phyloP scores from a whole-genome alignment of 2,329 filamentous ascomycete genomes.

The Venturia nashicola region DNA sequence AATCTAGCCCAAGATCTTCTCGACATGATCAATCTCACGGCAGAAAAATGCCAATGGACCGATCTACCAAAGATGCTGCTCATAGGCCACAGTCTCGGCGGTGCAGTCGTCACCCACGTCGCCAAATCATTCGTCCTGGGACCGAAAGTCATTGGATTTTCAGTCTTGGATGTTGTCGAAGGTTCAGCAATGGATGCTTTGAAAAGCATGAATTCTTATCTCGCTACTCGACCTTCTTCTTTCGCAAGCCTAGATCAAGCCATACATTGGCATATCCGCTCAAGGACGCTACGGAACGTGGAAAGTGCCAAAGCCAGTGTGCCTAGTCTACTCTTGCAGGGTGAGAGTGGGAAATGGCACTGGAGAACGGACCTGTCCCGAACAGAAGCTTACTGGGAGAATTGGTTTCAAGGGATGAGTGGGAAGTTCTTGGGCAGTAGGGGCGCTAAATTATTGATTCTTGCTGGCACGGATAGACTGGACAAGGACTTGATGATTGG shows the following conservation, averaged over 20 bases:
- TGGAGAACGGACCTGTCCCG: constrained; percentile 78
- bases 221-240: constrained; percentile 64
- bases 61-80: constrained; percentile 64
- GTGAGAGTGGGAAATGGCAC: constrained; percentile 40
- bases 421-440: constrained; percentile 72
- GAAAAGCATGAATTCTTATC: constrained; percentile 85
- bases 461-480: constrained; percentile 80
- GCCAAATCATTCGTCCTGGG: constrained; percentile 58
- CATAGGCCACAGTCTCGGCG: constrained; percentile 85
- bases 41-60: constrained; percentile 58
- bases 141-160: constrained; percentile 64
- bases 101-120: constrained; percentile 78
- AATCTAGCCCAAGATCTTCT: constrained; percentile 64
- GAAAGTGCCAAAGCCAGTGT: constrained; percentile 80
- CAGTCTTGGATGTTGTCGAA: constrained; percentile 89
- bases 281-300: constrained; percentile 72
- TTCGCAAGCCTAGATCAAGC: constrained; percentile 69
- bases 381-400: constrained; percentile 87
- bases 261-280: constrained; percentile 89
- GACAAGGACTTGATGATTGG: constrained; percentile 91
- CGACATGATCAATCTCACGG: constrained; percentile 55
- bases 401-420: constrained; percentile 83
- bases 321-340: constrained; percentile 56
- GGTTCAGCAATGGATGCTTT: constrained; percentile 89
- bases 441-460: constrained; percentile 72